These are phyloP conservation scores for Aureobasidium sp. DNA, from an alignment of 2,329 filamentous ascomycete species.

Conservation along the genomic window DNA sequence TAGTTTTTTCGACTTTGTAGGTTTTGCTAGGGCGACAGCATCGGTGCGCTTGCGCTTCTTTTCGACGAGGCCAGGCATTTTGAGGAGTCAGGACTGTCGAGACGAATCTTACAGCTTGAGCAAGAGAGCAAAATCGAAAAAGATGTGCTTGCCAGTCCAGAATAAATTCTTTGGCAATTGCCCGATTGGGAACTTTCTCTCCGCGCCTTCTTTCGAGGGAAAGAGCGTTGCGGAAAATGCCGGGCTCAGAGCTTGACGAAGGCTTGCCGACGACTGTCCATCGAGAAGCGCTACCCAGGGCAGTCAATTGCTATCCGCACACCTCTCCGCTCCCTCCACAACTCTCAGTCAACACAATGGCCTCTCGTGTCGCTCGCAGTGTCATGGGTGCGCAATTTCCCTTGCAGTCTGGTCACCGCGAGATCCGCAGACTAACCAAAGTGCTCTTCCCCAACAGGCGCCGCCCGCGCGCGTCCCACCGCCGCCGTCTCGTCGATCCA, in stretches of 20 bases:
- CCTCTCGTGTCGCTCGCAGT: constrained; percentile 93
- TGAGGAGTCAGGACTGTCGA: neutral
- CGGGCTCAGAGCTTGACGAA: constrained; percentile 6
- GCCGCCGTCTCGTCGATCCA: constrained; percentile 55
- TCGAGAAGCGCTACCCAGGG: neutral
- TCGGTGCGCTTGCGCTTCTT: constrained; percentile 40
- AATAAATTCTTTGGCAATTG: constrained; percentile 14
- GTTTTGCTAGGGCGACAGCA: constrained; percentile 17
- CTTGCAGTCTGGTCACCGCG: constrained; percentile 16
- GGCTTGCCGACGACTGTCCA: neutral
- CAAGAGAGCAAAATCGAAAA: neutral
- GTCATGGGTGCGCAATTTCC: constrained; percentile 69
- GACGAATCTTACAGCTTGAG: neutral
- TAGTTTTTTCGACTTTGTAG: constrained; percentile 34
- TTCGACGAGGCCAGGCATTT: constrained; percentile 32
- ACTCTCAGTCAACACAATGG: constrained; percentile 71
- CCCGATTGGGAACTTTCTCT: constrained; percentile 10
- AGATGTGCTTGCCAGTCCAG: neutral
- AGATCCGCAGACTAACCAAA: constrained; percentile 18
- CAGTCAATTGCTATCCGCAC: constrained; percentile 4
- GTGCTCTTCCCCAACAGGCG: constrained; percentile 52
- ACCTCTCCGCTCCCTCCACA: constrained; percentile 24
- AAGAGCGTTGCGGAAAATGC: constrained; percentile 3
- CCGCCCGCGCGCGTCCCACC: constrained; percentile 74
- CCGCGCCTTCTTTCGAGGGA: neutral